phyloP scores from a whole-genome alignment of 2,329 filamentous ascomycete species.

The Fusarium drepaniforme region DNA sequence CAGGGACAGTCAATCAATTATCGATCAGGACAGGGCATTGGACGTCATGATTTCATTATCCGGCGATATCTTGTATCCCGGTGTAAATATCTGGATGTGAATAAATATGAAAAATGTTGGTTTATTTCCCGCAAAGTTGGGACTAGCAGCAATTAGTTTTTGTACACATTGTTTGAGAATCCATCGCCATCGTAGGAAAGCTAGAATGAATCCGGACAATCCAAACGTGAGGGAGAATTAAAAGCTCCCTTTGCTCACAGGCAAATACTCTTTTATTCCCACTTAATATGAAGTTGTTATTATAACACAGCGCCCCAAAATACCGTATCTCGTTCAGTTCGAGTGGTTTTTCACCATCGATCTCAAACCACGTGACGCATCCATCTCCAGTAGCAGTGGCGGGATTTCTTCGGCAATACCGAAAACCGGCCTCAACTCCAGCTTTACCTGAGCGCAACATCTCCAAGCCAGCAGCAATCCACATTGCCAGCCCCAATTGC shows the following conservation, averaged over 20 bases:
- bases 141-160: no score
- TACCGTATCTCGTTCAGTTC: neutral
- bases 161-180: neutral
- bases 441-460: slow-evolving; percentile 17
- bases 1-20: neutral
- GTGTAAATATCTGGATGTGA: neutral
- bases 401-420: slow-evolving; percentile 30
- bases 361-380: neutral
- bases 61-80: neutral
- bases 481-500: slow-evolving; percentile 26
- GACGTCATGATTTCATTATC: neutral
- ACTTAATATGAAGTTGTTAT: neutral
- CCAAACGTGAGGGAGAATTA: neutral
- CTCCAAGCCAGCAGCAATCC: slow-evolving; percentile 29
- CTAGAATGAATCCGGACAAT: neutral
- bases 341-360: neutral
- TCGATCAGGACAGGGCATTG: neutral
- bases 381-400: neutral
- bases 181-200: neutral
- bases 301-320: neutral
- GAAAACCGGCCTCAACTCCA: slow-evolving; percentile 18
- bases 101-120: neutral
- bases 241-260: neutral
- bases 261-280: neutral
- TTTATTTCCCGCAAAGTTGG: neutral